These are phyloP conservation scores for Leccinum ochraceum DNA, from an alignment of 768 basidiomycete species.

Conservation along the genomic window DNA sequence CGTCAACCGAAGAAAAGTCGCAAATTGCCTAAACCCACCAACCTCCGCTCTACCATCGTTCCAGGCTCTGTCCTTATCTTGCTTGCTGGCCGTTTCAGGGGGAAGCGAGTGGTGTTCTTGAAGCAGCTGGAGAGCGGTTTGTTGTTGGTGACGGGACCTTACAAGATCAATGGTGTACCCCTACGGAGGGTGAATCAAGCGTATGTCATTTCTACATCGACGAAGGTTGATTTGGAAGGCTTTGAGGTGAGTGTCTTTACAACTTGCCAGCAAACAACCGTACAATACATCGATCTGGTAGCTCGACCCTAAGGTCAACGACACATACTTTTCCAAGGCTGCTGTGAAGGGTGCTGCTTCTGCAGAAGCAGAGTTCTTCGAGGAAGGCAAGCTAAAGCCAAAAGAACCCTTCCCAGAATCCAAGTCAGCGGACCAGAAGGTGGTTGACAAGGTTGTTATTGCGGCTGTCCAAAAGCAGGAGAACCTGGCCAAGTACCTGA, in stretches of 20 bases:
- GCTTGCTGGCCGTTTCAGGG: slow-evolving; percentile 95
- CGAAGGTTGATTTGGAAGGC: slow-evolving; percentile 79
- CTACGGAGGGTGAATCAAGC: slow-evolving; percentile 98
- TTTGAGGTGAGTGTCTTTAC: slow-evolving; percentile 59
- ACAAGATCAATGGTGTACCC: slow-evolving; percentile 98
- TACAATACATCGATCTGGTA: slow-evolving; percentile 32
- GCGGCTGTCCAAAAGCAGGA: slow-evolving; percentile 88
- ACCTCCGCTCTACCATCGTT: slow-evolving; percentile 80
- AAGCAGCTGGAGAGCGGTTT: slow-evolving; percentile 93
- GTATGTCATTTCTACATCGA: slow-evolving; percentile 98
- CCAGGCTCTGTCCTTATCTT: slow-evolving; percentile 95
- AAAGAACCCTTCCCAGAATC: slow-evolving; percentile 85
- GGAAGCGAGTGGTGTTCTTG: slow-evolving; percentile 97
- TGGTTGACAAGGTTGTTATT: slow-evolving; percentile 74
- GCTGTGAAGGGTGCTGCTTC: slow-evolving; percentile 66
- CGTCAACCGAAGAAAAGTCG: too few species aligned
- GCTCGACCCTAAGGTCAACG: slow-evolving; percentile 90
- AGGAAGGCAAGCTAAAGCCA: slow-evolving; percentile 87
- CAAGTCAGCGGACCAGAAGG: slow-evolving; percentile 91
- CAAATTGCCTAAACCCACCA: too few species aligned
- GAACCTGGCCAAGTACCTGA: slow-evolving; percentile 90
- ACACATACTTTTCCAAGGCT: slow-evolving; percentile 90
- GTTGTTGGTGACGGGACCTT: slow-evolving; percentile 95
- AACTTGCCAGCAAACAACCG: background rate
- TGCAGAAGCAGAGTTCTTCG: slow-evolving; percentile 97